Base-by-base conservation (phyloP, 75 land plant species). In the Selaginella moellendorffii region DNA sequence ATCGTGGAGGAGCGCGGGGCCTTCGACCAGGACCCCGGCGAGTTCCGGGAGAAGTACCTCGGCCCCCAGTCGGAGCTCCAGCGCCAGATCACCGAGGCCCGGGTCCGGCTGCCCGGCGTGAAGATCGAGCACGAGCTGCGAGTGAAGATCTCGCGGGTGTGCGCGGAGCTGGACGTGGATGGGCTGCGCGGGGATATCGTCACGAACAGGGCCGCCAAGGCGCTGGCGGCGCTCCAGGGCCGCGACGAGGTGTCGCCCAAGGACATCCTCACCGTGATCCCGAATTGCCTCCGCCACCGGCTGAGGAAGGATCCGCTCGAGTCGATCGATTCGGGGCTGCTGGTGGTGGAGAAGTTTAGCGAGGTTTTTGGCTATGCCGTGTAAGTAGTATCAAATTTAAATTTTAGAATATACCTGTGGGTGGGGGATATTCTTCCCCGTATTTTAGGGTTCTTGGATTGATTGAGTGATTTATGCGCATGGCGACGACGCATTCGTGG, bases 161-260 rank as follows among this genome's bases (percentile, higher is more conserved):
- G 99, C 61, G 73, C 99, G 9, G 99, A 95, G 67, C 68, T 95
- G 30, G 84, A 95, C 69, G 99, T 95, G 61, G 99, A 95, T 86
- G 99, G 99, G 1, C 76, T 95, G 29, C 78, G 99, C 68, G 99
- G 99, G 2, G 99, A 95, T 74, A 95, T 95, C 26, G 99, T 95
- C 29, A 80, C 83, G 26, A 95, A 88, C 64, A 72, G 99, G 56
- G 90, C 99, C 27, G 99, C 96, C 1, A 95, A 82, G 67, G 99
- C 99, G 29, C 59, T 95, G 58, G 99, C 99, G 12, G 82, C 99
- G 24, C 73, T 95, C 25, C 76, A 82, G 68, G 96, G 96, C 27
- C 81, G 96, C 56, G 82, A 84, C 42, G 78, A 79, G 46, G 99
- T 95, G 10, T 76, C 81, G 26, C 67, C 87, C 0, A 85, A 95